phyloP scores from a whole-genome alignment of 768 basidiomycete species.

The Russula sp. region DNA sequence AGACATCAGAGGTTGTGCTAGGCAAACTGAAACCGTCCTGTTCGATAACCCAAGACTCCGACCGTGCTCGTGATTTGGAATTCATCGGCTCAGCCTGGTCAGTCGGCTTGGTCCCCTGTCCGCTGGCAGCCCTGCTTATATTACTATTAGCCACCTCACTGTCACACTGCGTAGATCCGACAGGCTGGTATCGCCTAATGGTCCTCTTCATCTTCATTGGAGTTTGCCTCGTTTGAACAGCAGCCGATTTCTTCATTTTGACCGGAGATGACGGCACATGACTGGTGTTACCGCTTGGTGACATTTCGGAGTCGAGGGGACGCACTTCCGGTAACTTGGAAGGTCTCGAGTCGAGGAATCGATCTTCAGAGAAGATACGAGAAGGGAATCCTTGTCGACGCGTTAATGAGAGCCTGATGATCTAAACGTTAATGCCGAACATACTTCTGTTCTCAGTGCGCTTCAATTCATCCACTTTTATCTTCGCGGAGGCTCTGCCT shows the following conservation, averaged over 20 bases:
- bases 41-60: conserved; percentile 55
- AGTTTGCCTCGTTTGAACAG: not conserved
- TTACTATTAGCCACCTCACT: not conserved
- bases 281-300: not conserved
- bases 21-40: conserved; percentile 24
- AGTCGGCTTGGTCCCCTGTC: not conserved
- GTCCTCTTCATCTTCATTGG: conserved; percentile 5
- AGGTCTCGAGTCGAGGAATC: conserved; percentile 21
- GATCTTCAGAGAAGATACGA: conserved; percentile 24
- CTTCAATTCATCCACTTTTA: conserved; percentile 25
- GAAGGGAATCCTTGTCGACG: conserved; percentile 7
- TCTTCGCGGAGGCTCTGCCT: conserved; percentile 52
- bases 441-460: conserved; percentile 27
- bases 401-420: not conserved
- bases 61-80: conserved; percentile 22
- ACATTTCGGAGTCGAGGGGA: not conserved
- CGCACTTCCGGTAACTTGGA: not conserved
- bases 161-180: not conserved
- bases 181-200: not conserved
- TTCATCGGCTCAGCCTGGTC: not conserved
- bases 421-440: not conserved
- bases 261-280: not conserved
- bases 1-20: conserved; percentile 15
- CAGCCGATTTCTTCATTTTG: not conserved
- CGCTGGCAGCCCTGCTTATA: not conserved